Conservation (phyloP, 106 monocot genomes). For the Ottelia alismoides region DNA sequence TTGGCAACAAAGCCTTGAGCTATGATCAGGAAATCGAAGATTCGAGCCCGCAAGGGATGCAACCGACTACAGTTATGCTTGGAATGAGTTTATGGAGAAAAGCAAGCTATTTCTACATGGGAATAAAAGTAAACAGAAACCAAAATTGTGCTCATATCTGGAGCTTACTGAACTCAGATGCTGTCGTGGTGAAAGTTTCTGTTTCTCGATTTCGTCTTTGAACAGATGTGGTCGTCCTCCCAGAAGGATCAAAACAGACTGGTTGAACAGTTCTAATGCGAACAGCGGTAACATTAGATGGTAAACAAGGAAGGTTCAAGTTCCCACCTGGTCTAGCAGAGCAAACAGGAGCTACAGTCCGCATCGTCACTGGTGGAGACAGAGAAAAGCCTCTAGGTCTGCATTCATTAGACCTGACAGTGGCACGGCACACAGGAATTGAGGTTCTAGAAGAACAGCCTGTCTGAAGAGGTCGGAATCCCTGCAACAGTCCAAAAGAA, state of each 20-base stretch:
- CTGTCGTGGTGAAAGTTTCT: neutral
- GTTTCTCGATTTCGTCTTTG: constrained; percentile 1
- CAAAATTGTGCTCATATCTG: constrained; percentile 8
- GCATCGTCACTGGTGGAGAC: constrained; percentile 31
- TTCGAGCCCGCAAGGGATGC: too few relatives aligned
- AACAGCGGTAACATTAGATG: constrained; percentile 3
- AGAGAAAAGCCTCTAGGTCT: constrained; percentile 7
- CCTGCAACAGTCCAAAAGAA: neutral
- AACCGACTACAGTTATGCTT: too few relatives aligned
- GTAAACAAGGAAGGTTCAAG: neutral
- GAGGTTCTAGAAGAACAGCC: neutral
- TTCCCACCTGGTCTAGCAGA: constrained; percentile 10
- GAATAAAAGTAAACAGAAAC: too few relatives aligned
- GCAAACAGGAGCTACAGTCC: constrained; percentile 19
- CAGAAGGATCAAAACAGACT: neutral
- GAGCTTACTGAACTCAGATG: constrained; percentile 3
- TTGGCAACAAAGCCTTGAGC: too few relatives aligned
- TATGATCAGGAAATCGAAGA: too few relatives aligned
- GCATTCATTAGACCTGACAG: neutral
- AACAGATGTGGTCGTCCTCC: neutral
- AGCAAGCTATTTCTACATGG: too few relatives aligned
- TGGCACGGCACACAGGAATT: neutral
- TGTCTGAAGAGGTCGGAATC: neutral
- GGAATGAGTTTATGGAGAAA: too few relatives aligned
- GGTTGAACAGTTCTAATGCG: constrained; percentile 6